Conservation (phyloP, 2,329 filamentous ascomycete species). For the Aspergillus phoenicis region DNA sequence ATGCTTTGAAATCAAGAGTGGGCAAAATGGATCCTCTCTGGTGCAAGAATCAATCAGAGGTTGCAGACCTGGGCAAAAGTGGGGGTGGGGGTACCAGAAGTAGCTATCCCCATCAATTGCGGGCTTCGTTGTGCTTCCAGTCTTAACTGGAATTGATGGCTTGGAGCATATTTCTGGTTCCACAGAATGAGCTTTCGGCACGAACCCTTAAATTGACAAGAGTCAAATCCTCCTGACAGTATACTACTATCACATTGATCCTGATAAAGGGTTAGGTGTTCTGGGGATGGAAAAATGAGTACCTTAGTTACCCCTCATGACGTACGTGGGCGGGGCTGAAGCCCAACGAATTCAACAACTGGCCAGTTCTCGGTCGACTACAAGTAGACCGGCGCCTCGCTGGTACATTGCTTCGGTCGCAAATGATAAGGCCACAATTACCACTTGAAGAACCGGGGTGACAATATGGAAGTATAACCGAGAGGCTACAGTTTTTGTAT, state of each 20-base stretch:
- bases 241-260: no score
- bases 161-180: background rate
- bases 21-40: conserved; percentile 3
- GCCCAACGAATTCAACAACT: background rate
- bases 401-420: background rate
- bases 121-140: background rate
- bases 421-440: background rate
- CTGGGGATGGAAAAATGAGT: no score
- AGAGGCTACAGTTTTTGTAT: background rate
- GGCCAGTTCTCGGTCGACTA: background rate
- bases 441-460: background rate
- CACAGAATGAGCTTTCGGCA: background rate
- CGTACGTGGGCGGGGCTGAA: background rate
- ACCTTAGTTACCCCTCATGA: background rate
- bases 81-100: conserved; percentile 9
- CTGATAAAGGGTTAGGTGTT: no score
- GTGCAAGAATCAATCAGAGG: background rate
- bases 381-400: background rate
- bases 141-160: background rate
- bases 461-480: background rate
- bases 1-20: conserved; percentile 34
- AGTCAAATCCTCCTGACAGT: background rate
- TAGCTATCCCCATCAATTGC: background rate
- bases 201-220: background rate
- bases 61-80: conserved; percentile 11